Percentiles rank a stretch among this genome's conserved stretches.
Conservation (phyloP, 2,329 filamentous ascomycete genomes). For the Allantophomopsis cytisporea region DNA sequence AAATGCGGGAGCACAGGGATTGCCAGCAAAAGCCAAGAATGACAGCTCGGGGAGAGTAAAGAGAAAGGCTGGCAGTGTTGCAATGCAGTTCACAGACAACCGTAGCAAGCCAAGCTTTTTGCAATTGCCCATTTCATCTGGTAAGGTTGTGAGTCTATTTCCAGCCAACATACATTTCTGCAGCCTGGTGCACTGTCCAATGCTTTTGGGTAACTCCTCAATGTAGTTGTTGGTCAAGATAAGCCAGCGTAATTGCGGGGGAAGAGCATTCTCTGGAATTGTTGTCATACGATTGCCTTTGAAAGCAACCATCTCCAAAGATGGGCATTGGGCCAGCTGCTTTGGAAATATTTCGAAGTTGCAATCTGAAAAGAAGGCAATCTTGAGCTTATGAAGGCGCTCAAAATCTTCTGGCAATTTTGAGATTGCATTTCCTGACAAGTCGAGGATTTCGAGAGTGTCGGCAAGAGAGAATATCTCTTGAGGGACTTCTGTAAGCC, state of each 20-base stretch:
- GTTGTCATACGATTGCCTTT: constrained; percentile 28
- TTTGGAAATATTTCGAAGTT: constrained; percentile 27
- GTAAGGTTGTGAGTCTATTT: constrained; percentile 25
- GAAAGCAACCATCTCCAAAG: constrained; percentile 35
- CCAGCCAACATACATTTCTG: constrained; percentile 36
- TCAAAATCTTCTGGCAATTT: constrained; percentile 24
- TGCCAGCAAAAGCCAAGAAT: constrained; percentile 32
- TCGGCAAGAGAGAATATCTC: constrained; percentile 26
- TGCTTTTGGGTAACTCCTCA: constrained; percentile 22
- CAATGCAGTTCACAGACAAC: constrained; percentile 27
- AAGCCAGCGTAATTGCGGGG: constrained; percentile 29
- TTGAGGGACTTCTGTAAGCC: constrained; percentile 20
- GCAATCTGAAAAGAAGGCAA: constrained; percentile 32
- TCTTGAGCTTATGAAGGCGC: constrained; percentile 27
- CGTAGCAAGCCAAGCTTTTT: constrained; percentile 27
- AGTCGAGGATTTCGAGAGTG: constrained; percentile 30
- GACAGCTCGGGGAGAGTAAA: constrained; percentile 29
- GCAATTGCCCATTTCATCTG: constrained; percentile 28
- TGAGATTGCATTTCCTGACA: constrained; percentile 29
- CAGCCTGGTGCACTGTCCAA: constrained; percentile 26
- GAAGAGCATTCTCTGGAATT: constrained; percentile 26
- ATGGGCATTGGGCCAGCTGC: constrained; percentile 25
- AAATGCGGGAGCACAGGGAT: constrained; percentile 23
- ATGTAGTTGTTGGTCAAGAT: constrained; percentile 33
- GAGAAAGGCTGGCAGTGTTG: constrained; percentile 26